These are phyloP conservation scores for Solanum etuberosum DNA, from an alignment of 257 asterid genomes.

Conservation along the genomic window DNA sequence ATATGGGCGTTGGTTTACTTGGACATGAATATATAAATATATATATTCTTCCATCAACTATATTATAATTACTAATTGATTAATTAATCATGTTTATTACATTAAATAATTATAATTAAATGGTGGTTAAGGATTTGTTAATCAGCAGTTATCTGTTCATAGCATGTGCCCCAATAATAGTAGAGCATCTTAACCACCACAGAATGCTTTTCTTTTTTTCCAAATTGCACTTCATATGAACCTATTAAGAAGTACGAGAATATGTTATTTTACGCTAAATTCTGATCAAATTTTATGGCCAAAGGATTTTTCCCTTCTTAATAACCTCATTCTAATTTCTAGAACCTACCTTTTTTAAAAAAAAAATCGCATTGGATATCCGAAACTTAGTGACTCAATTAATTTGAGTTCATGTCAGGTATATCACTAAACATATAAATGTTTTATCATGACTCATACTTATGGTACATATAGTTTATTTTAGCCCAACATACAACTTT, in stretches of 20 bases:
- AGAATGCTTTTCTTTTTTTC: neutral
- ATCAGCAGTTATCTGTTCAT: conserved; percentile 13
- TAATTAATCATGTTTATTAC: neutral
- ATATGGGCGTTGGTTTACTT: neutral
- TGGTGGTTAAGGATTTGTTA: conserved; percentile 6
- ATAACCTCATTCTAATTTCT: neutral
- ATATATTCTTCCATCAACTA: neutral
- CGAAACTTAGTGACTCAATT: neutral
- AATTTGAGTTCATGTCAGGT: neutral
- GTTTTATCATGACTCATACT: neutral
- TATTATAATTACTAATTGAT: neutral
- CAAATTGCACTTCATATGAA: neutral
- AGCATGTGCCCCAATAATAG: conserved; percentile 25
- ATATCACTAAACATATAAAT: neutral
- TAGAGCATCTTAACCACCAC: conserved; percentile 19
- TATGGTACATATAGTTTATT: neutral
- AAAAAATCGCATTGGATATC: fast-evolving
- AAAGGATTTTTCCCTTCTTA: too few species aligned
- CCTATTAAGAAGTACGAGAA: too few species aligned
- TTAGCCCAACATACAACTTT: neutral
- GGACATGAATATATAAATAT: neutral
- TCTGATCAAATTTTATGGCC: too few species aligned
- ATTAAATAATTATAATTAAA: neutral
- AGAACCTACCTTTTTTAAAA: too few species aligned
- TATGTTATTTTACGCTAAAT: too few species aligned